Percentiles rank a stretch among this genome's conserved stretches.
phyloP scores from a whole-genome alignment of 139 green algal genomes.

The Pedinophyceae sp. region DNA sequence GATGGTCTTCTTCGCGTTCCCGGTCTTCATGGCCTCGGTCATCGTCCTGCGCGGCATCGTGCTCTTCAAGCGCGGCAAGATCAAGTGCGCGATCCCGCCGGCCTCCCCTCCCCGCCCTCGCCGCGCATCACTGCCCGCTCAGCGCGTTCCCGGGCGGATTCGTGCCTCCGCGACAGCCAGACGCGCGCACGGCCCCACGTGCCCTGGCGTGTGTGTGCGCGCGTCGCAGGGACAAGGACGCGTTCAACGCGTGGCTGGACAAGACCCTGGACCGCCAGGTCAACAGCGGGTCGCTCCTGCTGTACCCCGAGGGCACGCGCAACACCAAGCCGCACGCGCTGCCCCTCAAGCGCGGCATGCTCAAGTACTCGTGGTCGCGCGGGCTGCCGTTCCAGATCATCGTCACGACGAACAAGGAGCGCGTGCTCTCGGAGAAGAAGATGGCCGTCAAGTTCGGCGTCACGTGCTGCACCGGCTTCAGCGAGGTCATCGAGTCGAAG shows the following conservation, averaged over 20 bases:
- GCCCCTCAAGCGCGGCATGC: constrained; percentile 77
- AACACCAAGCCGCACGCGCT: constrained; percentile 39
- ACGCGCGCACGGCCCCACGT: too few species aligned
- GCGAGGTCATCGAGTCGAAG: constrained; percentile 24
- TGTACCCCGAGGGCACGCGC: constrained; percentile 21
- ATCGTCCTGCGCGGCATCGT: constrained; percentile 38
- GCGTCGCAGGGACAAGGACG: background rate
- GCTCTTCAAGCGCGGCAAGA: constrained; percentile 56
- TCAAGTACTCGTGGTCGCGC: constrained; percentile 61
- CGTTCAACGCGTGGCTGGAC: constrained; percentile 2
- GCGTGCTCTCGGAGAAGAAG: constrained; percentile 35
- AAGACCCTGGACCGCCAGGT: constrained; percentile 3
- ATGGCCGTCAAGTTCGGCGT: constrained; percentile 15
- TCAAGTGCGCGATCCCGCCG: too few species aligned
- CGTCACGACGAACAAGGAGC: constrained; percentile 50
- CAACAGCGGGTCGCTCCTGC: background rate
- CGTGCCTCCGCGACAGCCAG: too few species aligned
- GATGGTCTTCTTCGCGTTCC: constrained; percentile 64
- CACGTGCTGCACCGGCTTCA: constrained; percentile 24
- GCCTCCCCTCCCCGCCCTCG: too few species aligned
- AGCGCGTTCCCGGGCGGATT: too few species aligned
- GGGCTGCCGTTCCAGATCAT: constrained; percentile 60
- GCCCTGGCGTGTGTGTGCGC: background rate
- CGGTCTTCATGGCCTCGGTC: constrained; percentile 58
- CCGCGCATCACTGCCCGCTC: too few species aligned